Conservation (phyloP, 352 stramenopile species). For the Phytophthora citricola region DNA sequence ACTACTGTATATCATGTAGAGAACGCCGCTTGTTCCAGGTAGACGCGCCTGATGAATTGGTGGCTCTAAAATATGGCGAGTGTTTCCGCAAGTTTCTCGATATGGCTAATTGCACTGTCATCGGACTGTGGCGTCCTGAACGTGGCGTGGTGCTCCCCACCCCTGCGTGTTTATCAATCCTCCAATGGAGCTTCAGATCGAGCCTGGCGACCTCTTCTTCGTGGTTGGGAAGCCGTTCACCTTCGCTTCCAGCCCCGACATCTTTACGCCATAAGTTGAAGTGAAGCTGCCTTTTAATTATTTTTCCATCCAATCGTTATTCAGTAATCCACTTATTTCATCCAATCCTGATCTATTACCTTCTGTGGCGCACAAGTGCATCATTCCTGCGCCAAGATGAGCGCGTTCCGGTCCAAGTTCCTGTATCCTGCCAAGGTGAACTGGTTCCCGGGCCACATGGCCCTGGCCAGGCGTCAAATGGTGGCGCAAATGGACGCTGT, state of each 20-base stretch:
- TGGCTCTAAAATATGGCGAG: constrained; percentile 58
- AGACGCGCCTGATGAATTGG: constrained; percentile 53
- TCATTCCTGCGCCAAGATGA: constrained; percentile 44
- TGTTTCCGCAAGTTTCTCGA: constrained; percentile 83
- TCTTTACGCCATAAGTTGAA: constrained; percentile 38
- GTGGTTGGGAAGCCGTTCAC: constrained; percentile 74
- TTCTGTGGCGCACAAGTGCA: constrained; percentile 22
- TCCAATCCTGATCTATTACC: constrained; percentile 11
- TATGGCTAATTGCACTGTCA: constrained; percentile 61
- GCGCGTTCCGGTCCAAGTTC: constrained; percentile 78
- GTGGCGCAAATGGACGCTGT: constrained; percentile 81
- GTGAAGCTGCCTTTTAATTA: constrained; percentile 20
- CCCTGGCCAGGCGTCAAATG: constrained; percentile 80
- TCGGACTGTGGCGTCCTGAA: constrained; percentile 71
- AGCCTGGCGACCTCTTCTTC: constrained; percentile 71
- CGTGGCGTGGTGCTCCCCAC: constrained; percentile 56
- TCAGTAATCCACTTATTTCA: not conserved
- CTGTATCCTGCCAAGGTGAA: constrained; percentile 85
- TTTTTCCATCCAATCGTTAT: constrained; percentile 10
- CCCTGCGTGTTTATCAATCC: constrained; percentile 77
- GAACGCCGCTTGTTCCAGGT: constrained; percentile 76
- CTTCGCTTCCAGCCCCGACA: constrained; percentile 38
- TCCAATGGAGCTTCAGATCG: constrained; percentile 59
- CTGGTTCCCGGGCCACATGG: constrained; percentile 91
- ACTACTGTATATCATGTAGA: constrained; percentile 20